Conservation (phyloP, 345 rosid genomes). For the Salix suchowensis region DNA sequence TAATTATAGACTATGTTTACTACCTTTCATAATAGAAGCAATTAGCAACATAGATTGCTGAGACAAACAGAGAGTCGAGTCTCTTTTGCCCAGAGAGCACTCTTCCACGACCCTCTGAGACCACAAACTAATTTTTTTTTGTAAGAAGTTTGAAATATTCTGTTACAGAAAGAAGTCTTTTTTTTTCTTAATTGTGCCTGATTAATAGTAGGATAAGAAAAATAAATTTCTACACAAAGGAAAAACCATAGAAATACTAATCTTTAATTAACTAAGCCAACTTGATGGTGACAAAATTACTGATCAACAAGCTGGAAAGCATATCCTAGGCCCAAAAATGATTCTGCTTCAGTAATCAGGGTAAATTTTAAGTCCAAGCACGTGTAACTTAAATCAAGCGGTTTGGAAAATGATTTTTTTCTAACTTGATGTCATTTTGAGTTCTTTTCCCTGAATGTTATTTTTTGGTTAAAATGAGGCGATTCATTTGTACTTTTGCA, state of each 20-base stretch:
- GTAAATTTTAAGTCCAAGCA: neutral
- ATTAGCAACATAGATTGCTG: neutral
- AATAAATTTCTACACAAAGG: neutral
- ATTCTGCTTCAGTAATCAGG: neutral
- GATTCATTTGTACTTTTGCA: constrained; percentile 25
- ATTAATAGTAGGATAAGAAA: neutral
- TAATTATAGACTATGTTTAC: constrained; percentile 24
- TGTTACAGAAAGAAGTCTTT: neutral
- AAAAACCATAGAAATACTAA: neutral
- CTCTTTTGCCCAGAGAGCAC: neutral
- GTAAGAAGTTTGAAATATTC: neutral
- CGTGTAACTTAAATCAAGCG: neutral
- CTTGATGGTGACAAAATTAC: neutral
- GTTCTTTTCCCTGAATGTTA: neutral
- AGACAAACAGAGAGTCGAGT: neutral
- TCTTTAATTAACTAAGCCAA: neutral
- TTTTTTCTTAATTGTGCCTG: neutral
- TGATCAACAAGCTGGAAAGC: neutral
- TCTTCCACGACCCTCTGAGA: neutral
- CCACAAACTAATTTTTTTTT: neutral
- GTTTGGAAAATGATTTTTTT: neutral
- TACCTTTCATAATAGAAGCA: neutral
- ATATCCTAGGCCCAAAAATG: neutral
- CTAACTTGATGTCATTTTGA: neutral
- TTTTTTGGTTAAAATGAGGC: neutral